Base-by-base conservation (phyloP, 148 eudicot genomes). In the Amaranthus palmeri region DNA sequence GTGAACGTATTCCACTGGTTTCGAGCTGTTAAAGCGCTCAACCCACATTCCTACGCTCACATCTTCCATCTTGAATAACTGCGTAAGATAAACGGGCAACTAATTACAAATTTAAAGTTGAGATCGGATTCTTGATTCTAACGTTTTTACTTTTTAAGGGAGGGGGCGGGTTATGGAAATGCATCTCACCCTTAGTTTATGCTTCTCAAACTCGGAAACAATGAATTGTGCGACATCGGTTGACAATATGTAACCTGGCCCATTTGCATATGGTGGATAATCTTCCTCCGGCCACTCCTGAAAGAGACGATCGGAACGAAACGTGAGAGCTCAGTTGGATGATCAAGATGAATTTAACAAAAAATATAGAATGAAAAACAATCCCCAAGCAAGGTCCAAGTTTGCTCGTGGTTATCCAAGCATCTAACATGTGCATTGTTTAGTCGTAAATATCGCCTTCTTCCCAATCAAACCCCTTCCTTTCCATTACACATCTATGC, bases 1-100 rank as follows among this genome's bases (percentile, higher is more conserved):
- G 81, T 95, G 97, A 9, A 91, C 78, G 25, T 95, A 95, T 43
- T 85, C 87, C 6, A 95, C 96, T 0, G 82, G 70, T 59, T 58
- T 83, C 0, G 92, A 44, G 84, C 76, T 84, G 64, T 86, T 91
- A 81, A 89, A 85, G 61, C 85, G 80, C 73, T 82, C 93, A 61
- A 95, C 97, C 99, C 99, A 95, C 97, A 95, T 89, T 62, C 99
- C 99, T 88, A 95, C 81, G 67, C 96, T 91, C 72, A 95, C 99
- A 52, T 95, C 99, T 80, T 95, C 99, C 97, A 95, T 91, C 89
- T 91, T 93, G 82, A 93, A 93, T 68, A 93, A 70, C 98, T 93
- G 89, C 79, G 76, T 65, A 13, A 7, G 42, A 49, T n/a, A n/a
- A 25, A 25, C 1, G 49, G 61, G 36, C 65, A 61, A 8, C 5